A percentile compares a stretch with the other conserved stretches of the same genome.
Conservation (phyloP, 495 filamentous ascomycete genomes). For the Trichoderma orchidacearum region DNA sequence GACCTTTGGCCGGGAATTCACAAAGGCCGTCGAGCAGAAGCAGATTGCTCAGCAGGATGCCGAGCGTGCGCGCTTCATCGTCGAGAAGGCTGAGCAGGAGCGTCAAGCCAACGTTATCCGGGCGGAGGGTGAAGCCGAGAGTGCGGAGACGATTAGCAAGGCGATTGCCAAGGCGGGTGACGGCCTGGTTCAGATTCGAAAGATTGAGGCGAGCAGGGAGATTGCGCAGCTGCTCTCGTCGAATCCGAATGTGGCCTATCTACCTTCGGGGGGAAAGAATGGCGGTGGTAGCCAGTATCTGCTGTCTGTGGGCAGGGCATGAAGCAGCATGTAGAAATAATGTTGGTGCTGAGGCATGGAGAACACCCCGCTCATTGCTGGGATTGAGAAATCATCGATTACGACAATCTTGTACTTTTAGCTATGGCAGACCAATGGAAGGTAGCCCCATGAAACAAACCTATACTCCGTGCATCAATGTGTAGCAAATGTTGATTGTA, state of each 20-base stretch:
- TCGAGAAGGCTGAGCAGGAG: constrained; percentile 98
- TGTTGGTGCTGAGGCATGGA: background rate
- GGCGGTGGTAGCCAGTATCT: constrained; percentile 44
- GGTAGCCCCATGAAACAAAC: too few relatives aligned
- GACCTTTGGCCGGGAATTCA: constrained; percentile 99
- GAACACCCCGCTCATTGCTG: background rate
- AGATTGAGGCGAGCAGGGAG: constrained; percentile 94
- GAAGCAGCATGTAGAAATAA: constrained; percentile 2
- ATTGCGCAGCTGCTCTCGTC: constrained; percentile 79
- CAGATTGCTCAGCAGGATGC: constrained; percentile 99
- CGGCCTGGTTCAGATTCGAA: constrained; percentile 85
- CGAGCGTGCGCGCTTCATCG: constrained; percentile 91
- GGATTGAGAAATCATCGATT: background rate
- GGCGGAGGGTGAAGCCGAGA: constrained; percentile 94
- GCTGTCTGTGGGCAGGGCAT: constrained; percentile 33
- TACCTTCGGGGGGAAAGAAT: constrained; percentile 65
- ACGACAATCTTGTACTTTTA: constrained; percentile 1
- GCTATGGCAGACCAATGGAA: background rate
- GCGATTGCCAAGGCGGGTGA: constrained; percentile 86
- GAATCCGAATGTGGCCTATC: constrained; percentile 94
- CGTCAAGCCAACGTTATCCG: constrained; percentile 96
- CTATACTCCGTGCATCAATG: background rate
- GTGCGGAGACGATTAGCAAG: constrained; percentile 84
- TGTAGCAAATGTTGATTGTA: background rate
- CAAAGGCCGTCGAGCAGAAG: constrained; percentile 96